Conservation (phyloP, 2,329 filamentous ascomycete species). For the Colletotrichum truncatum region DNA sequence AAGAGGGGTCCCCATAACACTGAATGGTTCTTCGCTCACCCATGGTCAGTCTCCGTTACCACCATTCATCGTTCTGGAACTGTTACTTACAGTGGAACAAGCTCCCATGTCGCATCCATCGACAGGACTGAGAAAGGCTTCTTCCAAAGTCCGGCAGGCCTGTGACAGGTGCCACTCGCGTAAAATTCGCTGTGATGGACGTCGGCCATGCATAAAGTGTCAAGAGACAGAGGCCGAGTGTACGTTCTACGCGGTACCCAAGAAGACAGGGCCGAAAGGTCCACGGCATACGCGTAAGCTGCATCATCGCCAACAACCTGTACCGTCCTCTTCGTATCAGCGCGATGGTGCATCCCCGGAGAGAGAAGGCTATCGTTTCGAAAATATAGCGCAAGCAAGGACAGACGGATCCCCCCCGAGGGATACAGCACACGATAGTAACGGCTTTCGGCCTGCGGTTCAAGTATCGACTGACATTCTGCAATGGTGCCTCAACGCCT, state of each 20-base stretch:
- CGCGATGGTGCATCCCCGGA: too few species aligned
- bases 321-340: background rate
- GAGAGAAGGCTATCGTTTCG: too few species aligned
- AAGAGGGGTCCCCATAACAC: too few species aligned
- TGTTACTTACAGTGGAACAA: too few species aligned
- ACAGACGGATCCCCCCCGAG: background rate
- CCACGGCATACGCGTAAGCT: slow-evolving; percentile 12
- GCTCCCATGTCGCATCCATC: too few species aligned
- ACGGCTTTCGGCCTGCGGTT: background rate
- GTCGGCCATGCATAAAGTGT: slow-evolving; percentile 39
- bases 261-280: slow-evolving; percentile 42
- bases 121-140: background rate
- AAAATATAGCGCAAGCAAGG: background rate
- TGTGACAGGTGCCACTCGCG: slow-evolving; percentile 41
- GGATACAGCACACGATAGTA: background rate
- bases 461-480: slow-evolving; percentile 30
- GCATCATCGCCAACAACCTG: background rate
- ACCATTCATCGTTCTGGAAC: too few species aligned
- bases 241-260: slow-evolving; percentile 41
- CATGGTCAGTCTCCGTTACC: too few species aligned
- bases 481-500: slow-evolving; percentile 39
- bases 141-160: slow-evolving; percentile 37
- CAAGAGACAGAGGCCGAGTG: slow-evolving; percentile 29
- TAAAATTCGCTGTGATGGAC: slow-evolving; percentile 41
- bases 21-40: too few species aligned